Conservation (phyloP, 78 protist genomes). For the Polysphondylium violaceum region DNA sequence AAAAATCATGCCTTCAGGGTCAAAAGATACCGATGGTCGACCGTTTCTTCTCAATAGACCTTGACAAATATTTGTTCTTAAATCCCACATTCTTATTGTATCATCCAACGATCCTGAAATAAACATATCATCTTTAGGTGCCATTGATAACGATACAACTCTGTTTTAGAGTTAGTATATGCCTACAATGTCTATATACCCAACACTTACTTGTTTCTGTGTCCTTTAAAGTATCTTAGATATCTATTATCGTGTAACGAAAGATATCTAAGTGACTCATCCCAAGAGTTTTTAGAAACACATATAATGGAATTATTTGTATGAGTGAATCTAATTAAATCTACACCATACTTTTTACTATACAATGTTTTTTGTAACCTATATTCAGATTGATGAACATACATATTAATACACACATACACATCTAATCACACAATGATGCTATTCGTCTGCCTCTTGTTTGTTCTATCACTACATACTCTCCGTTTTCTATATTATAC, state of each 20-base stretch:
- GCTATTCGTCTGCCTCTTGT: too few relatives aligned
- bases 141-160: slow-evolving; percentile 84
- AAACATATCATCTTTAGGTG: slow-evolving; percentile 83
- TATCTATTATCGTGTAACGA: slow-evolving; percentile 90
- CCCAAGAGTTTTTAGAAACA: slow-evolving; percentile 89
- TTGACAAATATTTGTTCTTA: slow-evolving; percentile 82
- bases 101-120: slow-evolving; percentile 83
- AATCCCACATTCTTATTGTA: slow-evolving; percentile 89
- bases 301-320: slow-evolving; percentile 70
- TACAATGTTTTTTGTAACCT: slow-evolving; percentile 67
- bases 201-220: slow-evolving; percentile 74
- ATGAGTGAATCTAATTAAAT: slow-evolving; percentile 81
- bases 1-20: slow-evolving; percentile 82
- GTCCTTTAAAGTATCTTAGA: slow-evolving; percentile 90
- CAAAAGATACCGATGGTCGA: slow-evolving; percentile 78
- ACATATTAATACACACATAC: background rate
- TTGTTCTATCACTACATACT: too few relatives aligned
- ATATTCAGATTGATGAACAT: background rate
- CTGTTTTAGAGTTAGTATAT: slow-evolving; percentile 1
- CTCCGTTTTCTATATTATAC: slow-evolving; percentile 83
- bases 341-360: slow-evolving; percentile 87
- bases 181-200: too few relatives aligned
- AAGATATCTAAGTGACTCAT: slow-evolving; percentile 85
- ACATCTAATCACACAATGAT: too few relatives aligned
- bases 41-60: slow-evolving; percentile 68